A percentile compares a stretch with the other conserved stretches of the same genome.
Evolutionary conservation across 2,329 filamentous ascomycete genomes (phyloP).

Genomic region (Penicillium digitatum): DNA sequence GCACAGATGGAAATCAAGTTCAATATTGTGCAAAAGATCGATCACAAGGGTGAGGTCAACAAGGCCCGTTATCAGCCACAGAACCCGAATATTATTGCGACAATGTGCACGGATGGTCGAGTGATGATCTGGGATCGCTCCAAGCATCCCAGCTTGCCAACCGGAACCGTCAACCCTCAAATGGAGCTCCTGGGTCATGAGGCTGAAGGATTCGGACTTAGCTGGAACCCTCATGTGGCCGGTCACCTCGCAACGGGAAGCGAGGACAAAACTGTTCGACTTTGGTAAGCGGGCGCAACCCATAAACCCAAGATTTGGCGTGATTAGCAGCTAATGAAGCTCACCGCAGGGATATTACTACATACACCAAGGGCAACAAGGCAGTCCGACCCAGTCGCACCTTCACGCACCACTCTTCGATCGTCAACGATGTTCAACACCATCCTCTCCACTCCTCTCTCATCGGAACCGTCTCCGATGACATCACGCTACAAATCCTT

Average conservation of each 20-base stretch:
- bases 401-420: constrained; percentile 82
- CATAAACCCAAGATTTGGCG: neutral
- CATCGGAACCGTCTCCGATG: constrained; percentile 91
- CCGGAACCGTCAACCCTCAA: constrained; percentile 71
- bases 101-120: constrained; percentile 79
- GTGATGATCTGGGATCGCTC: constrained; percentile 94
- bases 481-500: constrained; percentile 86
- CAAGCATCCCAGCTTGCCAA: constrained; percentile 78
- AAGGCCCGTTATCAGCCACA: constrained; percentile 97
- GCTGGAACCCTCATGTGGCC: constrained; percentile 81
- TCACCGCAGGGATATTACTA: constrained; percentile 67
- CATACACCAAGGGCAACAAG: constrained; percentile 66
- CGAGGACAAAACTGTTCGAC: constrained; percentile 83
- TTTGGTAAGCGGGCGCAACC: constrained; percentile 64
- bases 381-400: constrained; percentile 66
- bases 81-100: constrained; percentile 94
- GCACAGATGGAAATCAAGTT: constrained; percentile 72
- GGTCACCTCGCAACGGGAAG: constrained; percentile 85
- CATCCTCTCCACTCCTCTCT: constrained; percentile 80
- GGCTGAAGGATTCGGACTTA: constrained; percentile 84
- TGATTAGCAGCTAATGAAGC: constrained; percentile 1
- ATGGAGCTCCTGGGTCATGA: constrained; percentile 81
- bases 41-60: constrained; percentile 95
- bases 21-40: constrained; percentile 90
- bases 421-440: constrained; percentile 96